A percentile compares a stretch with the other conserved stretches of the same genome.
These are phyloP conservation scores for Platanthera zijinensis DNA, from an alignment of 106 monocot genomes.

Conservation along the genomic window DNA sequence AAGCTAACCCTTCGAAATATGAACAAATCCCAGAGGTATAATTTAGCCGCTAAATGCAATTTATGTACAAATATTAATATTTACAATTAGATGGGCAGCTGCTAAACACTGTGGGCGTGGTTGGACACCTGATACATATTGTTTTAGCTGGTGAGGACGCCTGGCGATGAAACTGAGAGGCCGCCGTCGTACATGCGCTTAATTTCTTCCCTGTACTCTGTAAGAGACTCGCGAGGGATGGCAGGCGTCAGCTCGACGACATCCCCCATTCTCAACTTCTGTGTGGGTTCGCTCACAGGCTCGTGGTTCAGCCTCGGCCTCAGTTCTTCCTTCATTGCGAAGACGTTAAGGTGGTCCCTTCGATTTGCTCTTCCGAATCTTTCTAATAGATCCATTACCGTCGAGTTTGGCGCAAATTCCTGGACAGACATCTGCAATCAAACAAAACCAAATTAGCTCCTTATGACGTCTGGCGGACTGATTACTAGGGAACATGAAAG, in stretches of 20 bases:
- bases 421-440: conserved; percentile 82
- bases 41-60: background rate
- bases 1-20: background rate
- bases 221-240: conserved; percentile 64
- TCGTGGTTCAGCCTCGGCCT: conserved; percentile 74
- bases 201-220: conserved; percentile 82
- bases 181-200: conserved; percentile 86
- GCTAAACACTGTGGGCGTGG: background rate
- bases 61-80: conserved; percentile 5
- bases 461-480: too few species aligned
- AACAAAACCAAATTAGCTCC: background rate
- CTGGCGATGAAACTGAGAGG: conserved; percentile 24
- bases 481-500: too few species aligned
- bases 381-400: conserved; percentile 64
- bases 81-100: background rate
- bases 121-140: background rate
- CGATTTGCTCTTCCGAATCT: conserved; percentile 41
- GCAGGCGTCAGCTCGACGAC: conserved; percentile 76
- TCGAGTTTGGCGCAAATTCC: conserved; percentile 77
- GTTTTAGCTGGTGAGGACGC: background rate
- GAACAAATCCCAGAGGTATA: background rate
- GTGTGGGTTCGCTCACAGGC: conserved; percentile 40
- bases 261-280: conserved; percentile 79
- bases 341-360: conserved; percentile 31
- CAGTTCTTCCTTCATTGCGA: conserved; percentile 70